Base-by-base conservation (phyloP, 768 basidiomycete genomes). In the Russula emetica region DNA sequence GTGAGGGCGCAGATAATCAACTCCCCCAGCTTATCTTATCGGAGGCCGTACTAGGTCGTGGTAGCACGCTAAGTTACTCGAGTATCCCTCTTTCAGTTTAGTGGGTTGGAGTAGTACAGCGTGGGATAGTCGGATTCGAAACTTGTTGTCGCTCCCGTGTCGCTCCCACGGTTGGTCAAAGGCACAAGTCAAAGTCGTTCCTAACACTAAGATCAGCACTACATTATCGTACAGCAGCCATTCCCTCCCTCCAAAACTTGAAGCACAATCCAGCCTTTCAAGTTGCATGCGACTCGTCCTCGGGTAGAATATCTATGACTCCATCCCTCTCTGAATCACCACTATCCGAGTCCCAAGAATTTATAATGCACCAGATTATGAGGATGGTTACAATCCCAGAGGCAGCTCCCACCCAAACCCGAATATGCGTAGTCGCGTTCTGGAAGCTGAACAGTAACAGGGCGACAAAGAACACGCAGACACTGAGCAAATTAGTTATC, bases 381-480 rank as follows among this genome's bases (percentile, higher is more conserved):
- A 61, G 42, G 24, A 3, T 2, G 26, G 34, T 3, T 11, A 52
- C 28, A 24, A 51, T 13, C 2, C n/a, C 32, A 11, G 63, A 40
- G 18, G 45, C 53, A 2, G 1, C n/a, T 18, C 54, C 66, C 6
- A 67, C 26, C 3, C 28, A 8, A 8, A 58, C 11, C 28, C 51
- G 32, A 34, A 64, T 66, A 30, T 6, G 18, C 28, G 0, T 47
- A 13, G 13, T 24, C 36, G 18, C 36, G 5, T 52, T n/a, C 32
- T 44, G 28, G 51, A 65, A 58, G n/a, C 42, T 26, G 13, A 67
- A 57, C 28, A 67, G 40, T 10, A 66, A 60, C 62, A 79, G 77
- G 1, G 76, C 78, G 34, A 73, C 70, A 40, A 78, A 69, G 70
- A 80, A 80, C 2, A 71, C 71, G 2, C 76, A 65, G 74, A 76